These are phyloP conservation scores for Megacollybia platyphylla DNA, from an alignment of 1,284 basidiomycete genomes.

Conservation along the genomic window DNA sequence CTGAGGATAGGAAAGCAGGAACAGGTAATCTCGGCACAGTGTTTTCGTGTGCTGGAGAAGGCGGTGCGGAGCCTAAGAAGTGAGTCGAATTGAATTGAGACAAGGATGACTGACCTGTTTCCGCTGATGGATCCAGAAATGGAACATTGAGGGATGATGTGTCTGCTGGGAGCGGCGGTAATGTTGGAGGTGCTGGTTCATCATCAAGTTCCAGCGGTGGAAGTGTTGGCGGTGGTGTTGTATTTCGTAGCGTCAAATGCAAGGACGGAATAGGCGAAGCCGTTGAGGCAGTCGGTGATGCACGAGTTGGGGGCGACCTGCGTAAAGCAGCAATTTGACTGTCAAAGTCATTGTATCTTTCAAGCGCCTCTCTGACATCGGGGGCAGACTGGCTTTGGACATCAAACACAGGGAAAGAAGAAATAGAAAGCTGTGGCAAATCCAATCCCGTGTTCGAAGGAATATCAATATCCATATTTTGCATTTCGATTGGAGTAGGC, in stretches of 20 bases:
- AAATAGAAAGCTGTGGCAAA: slow-evolving; percentile 13
- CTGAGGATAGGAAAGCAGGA: too few species aligned
- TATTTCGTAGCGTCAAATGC: slow-evolving; percentile 10
- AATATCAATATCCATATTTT: slow-evolving; percentile 29
- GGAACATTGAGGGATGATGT: slow-evolving; percentile 9
- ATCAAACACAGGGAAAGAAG: too few species aligned
- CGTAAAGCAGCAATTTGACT: slow-evolving; percentile 32
- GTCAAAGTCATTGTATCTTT: slow-evolving; percentile 42
- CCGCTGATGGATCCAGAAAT: neutral
- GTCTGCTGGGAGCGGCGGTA: slow-evolving; percentile 10
- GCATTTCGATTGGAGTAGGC: slow-evolving; percentile 18
- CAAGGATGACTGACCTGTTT: neutral
- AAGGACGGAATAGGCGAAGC: slow-evolving; percentile 7
- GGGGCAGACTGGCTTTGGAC: too few species aligned
- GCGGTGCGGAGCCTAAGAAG: too few species aligned
- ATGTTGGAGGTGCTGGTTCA: slow-evolving; percentile 5
- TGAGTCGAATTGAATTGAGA: neutral
- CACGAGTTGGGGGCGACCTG: slow-evolving; percentile 13
- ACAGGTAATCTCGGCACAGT: too few species aligned
- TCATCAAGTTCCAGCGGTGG: slow-evolving; percentile 17
- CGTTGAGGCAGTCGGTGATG: too few species aligned
- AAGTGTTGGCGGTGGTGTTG: slow-evolving; percentile 19
- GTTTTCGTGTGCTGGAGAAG: too few species aligned
- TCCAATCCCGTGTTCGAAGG: slow-evolving; percentile 12
- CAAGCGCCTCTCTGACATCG: slow-evolving; percentile 20